Conservation (phyloP, 2,329 filamentous ascomycete species). For the Teratosphaeria zuluensis region DNA sequence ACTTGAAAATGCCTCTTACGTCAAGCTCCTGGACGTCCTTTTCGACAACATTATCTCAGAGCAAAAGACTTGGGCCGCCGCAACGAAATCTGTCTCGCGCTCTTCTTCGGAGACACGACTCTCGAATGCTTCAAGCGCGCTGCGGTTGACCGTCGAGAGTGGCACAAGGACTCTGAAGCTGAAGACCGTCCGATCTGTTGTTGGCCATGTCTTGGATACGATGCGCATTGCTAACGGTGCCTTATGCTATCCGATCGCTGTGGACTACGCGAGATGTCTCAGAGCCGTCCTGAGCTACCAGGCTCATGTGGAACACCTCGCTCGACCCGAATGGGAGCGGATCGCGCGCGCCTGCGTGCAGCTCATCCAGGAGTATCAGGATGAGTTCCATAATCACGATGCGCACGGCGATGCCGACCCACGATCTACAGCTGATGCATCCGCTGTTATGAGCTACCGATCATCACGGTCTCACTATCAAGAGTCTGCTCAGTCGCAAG, state of each 20-base stretch:
- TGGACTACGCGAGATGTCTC: constrained; percentile 72
- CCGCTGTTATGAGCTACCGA: constrained; percentile 13
- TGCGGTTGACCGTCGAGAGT: constrained; percentile 63
- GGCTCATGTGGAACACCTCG: constrained; percentile 72
- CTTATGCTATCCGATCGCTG: constrained; percentile 58
- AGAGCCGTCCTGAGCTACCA: constrained; percentile 59
- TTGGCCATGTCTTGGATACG: constrained; percentile 73
- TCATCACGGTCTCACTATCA: constrained; percentile 16
- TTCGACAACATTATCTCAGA: constrained; percentile 62
- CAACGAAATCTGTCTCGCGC: constrained; percentile 34
- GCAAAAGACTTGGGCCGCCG: constrained; percentile 52
- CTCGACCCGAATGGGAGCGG: constrained; percentile 56
- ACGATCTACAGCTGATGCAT: constrained; percentile 5
- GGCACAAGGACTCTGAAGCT: constrained; percentile 58
- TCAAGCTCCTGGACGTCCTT: constrained; percentile 69
- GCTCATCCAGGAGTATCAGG: constrained; percentile 36
- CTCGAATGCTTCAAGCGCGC: constrained; percentile 56
- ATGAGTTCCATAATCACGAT: constrained; percentile 14
- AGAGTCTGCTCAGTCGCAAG: constrained; percentile 18
- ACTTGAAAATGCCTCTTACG: constrained; percentile 68
- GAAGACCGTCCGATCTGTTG: constrained; percentile 68
- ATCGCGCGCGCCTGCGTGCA: constrained; percentile 63
- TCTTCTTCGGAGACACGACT: constrained; percentile 45
- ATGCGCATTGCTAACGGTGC: constrained; percentile 48
- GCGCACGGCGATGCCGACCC: background rate